phyloP scores from a whole-genome alignment of 768 basidiomycete genomes.

The Gloeophyllum trabeum region DNA sequence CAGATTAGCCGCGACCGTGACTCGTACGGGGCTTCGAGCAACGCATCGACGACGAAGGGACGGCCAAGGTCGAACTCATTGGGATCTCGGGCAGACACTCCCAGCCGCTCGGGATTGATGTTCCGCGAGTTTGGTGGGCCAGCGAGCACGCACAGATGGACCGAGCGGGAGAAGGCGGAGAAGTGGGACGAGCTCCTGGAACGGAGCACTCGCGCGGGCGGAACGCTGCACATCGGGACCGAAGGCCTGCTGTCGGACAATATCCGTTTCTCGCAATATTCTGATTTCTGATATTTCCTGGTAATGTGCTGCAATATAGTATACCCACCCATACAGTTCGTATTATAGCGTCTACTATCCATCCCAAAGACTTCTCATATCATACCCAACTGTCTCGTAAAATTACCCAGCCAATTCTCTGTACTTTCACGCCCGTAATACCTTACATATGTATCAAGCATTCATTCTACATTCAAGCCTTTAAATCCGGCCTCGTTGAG shows the following conservation, averaged over 20 bases:
- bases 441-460: no score
- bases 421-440: no score
- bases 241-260: conserved; percentile 33
- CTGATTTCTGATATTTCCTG: conserved; percentile 5
- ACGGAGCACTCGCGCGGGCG: conserved; percentile 59
- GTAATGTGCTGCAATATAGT: no score
- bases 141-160: conserved; percentile 26
- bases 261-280: conserved; percentile 24
- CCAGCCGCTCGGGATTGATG: conserved; percentile 22
- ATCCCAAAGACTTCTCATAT: no score
- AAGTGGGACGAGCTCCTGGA: conserved; percentile 63
- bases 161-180: conserved; percentile 60
- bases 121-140: conserved; percentile 36
- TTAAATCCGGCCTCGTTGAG: no score
- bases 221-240: conserved; percentile 50
- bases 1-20: background rate
- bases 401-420: no score
- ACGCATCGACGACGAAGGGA: conserved; percentile 19
- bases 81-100: conserved; percentile 6
- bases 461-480: no score
- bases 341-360: no score
- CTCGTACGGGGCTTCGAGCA: conserved; percentile 13
- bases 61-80: conserved; percentile 9
- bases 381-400: no score
- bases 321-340: no score